Base-by-base conservation (phyloP, 202 grass and related monocot species). In the Carex arenaria region DNA sequence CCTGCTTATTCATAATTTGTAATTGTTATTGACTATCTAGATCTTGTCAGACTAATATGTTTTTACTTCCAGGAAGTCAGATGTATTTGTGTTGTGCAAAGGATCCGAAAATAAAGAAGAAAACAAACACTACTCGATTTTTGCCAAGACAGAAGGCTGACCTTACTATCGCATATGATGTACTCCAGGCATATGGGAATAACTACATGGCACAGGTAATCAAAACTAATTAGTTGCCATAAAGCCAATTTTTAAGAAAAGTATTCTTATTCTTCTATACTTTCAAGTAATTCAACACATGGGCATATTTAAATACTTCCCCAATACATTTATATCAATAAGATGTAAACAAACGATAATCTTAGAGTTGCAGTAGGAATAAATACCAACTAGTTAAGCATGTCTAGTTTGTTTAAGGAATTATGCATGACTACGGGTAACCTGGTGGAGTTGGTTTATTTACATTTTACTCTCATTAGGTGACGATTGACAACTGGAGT, bases 401-500 rank as follows among this genome's bases (percentile, higher is more conserved):
- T 76, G 22, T 26, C 14, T 59, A 57, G 28, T 57, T 77, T 78
- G 53, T 34, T 78, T 31, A 57, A 36, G 17, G 54, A 38, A 59
- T 57, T 31, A 31, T 38, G 54, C 52, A 57, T 77, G 73, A 4
- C 8, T 19, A 36, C 4, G 5, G 14, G 13, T 4, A 56, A 17
- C 49, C 15, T 57, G 5, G 7, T n/a, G 17, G 73, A 77, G 52
- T 28, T 34, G 51, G 6, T 57, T 76, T 76, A 74, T 56, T 56
- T n/a, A 32, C 8, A 19, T 59, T 57, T 77, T 19, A 59, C 53
- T 59, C 17, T 78, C 40, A 78, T 5, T 59, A 78, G 73, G 73
- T 98, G 80, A 95, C 93, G 49, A 92, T 98, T 79, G 88, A 98
- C 89, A 93, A 95, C 86, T 87, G 90, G 93, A 92, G 87, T 86